Conservation (phyloP, 169 alveolate genomes). For the Cryptosporidium ryanae region DNA sequence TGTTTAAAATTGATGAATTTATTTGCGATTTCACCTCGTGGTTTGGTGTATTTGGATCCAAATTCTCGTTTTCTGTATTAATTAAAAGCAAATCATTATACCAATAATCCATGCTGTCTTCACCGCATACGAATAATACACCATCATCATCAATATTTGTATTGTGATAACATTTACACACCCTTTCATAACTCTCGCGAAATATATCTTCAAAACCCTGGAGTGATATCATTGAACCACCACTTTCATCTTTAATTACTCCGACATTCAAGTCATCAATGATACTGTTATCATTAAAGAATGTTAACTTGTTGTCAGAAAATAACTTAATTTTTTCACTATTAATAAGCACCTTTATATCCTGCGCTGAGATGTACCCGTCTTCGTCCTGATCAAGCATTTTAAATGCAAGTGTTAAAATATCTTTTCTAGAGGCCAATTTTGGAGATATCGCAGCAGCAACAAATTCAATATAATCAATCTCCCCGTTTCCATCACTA, state of each 20-base stretch:
- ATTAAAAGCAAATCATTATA: conserved; percentile 44
- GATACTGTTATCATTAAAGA: conserved; percentile 26
- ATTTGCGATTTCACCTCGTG: neutral
- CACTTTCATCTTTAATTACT: neutral
- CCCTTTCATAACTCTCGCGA: conserved; percentile 34
- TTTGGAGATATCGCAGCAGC: conserved; percentile 67
- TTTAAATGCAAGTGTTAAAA: conserved; percentile 37
- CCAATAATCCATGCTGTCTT: conserved; percentile 68
- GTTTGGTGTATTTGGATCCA: neutral
- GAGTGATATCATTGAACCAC: conserved; percentile 5
- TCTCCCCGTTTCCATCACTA: conserved; percentile 68
- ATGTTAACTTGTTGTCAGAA: conserved; percentile 3
- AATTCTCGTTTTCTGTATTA: conserved; percentile 56
- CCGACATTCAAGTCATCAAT: conserved; percentile 56
- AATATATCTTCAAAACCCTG: conserved; percentile 43
- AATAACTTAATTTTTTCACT: conserved; percentile 37
- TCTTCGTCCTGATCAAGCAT: conserved; percentile 67
- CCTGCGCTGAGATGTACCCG: conserved; percentile 29
- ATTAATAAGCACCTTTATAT: conserved; percentile 28
- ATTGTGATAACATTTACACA: conserved; percentile 54
- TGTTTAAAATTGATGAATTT: conserved; percentile 14
- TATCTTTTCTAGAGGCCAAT: conserved; percentile 36
- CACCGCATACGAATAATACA: conserved; percentile 35
- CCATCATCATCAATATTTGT: conserved; percentile 10
- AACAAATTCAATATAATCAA: conserved; percentile 56